Evolutionary conservation across 1,139 yeast genomes (phyloP), one percentile per base, ranked within the genome.

Genomic region (Meyerozyma smithsonii): DNA sequence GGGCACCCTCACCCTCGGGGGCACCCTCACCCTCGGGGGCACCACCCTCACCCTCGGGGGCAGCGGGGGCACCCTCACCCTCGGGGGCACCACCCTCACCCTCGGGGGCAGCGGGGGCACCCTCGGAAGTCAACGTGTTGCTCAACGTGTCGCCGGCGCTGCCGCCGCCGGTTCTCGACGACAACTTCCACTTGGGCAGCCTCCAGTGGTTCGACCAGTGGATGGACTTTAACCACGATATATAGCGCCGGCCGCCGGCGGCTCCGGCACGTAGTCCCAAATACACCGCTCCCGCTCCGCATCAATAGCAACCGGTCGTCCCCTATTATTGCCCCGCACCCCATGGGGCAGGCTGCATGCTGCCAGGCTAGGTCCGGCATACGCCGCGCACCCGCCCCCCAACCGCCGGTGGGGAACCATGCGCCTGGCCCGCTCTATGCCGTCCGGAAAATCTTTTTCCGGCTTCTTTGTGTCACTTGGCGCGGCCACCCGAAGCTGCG

Each of bases 181-280:
- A 61, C 19, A 61, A 62, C 38, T 55, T 60, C 28, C 51, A 74
- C 33, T 51, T 74, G 32, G 69, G 73, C 6, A 75, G 72, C 45
- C 53, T 77, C 40, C 74, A 68, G 46, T 77, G 83, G 83, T 77
- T 77, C 46, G 80, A 77, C 49, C 77, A 74, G 48, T 70, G 75
- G 75, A 49, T 66, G 28, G 70, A 64, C 40, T 58, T 61, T 39
- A 51, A 55, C 35, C 50, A 54, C 40, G 62, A 61, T 14, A 30
- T 30, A 2, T 30, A 30, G n/a, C n/a, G n/a, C n/a, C n/a, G n/a
- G n/a, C n/a, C n/a, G n/a, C n/a, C n/a, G n/a, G n/a, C n/a, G n/a
- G n/a, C n/a, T n/a, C n/a, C n/a, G n/a, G n/a, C n/a, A n/a, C n/a
- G n/a, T n/a, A n/a, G n/a, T n/a, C n/a, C n/a, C n/a, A n/a, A n/a